Conservation (phyloP, 495 filamentous ascomycete genomes). For the Aspergillus sclerotiicarbonarius region DNA sequence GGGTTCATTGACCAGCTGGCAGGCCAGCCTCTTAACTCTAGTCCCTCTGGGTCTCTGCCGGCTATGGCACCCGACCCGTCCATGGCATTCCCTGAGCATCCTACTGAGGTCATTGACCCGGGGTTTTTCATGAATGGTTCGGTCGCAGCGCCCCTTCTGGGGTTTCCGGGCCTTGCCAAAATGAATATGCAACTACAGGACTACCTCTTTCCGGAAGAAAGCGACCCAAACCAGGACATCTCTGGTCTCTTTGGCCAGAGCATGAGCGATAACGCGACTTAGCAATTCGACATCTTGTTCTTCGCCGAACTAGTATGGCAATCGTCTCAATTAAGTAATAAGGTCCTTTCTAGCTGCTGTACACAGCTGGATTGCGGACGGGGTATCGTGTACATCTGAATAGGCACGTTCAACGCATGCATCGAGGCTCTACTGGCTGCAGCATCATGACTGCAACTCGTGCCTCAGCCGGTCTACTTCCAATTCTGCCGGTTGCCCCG, state of each 20-base stretch:
- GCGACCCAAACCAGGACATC: neutral
- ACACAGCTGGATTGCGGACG: too few relatives aligned
- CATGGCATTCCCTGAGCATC: neutral
- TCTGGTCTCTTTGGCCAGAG: neutral
- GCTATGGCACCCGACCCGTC: neutral
- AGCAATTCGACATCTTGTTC: too few relatives aligned
- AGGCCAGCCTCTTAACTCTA: neutral
- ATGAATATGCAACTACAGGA: neutral
- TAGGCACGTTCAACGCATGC: too few relatives aligned
- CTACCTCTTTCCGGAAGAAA: neutral
- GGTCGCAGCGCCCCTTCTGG: neutral
- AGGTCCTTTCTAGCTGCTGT: too few relatives aligned
- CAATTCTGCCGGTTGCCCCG: neutral
- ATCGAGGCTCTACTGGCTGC: too few relatives aligned
- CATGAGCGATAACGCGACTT: too few relatives aligned
- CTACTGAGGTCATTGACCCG: neutral
- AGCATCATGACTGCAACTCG: neutral
- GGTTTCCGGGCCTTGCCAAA: neutral
- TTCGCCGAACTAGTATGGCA: too few relatives aligned
- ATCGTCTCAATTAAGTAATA: too few relatives aligned
- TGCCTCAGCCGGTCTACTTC: neutral
- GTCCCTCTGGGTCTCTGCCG: neutral
- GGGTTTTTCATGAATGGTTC: neutral
- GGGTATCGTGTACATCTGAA: too few relatives aligned
- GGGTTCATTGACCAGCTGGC: neutral